phyloP scores from a whole-genome alignment of 441 rosid genomes.

The Theobroma grandiflorum region DNA sequence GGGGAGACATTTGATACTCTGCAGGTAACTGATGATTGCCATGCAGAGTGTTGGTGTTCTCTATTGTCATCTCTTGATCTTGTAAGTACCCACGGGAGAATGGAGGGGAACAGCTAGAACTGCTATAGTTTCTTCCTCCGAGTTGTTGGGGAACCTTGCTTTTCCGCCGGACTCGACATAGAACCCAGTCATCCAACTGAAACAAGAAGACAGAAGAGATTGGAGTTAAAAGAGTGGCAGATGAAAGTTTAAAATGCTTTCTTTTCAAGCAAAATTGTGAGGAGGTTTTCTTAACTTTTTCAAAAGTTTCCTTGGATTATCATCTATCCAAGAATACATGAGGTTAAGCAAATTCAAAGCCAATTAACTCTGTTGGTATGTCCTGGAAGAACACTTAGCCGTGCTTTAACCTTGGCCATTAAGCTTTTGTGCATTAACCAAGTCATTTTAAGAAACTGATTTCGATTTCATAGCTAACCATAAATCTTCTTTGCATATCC shows the following conservation, averaged over 20 bases:
- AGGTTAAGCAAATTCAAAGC: background rate
- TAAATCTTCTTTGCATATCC: background rate
- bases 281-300: too few relatives aligned
- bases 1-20: constrained; percentile 27
- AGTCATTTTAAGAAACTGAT: background rate
- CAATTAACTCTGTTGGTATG: background rate
- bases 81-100: constrained; percentile 33
- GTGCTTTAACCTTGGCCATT: background rate
- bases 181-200: constrained; percentile 57
- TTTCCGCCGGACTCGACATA: constrained; percentile 43
- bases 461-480: background rate
- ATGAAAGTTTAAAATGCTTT: background rate
- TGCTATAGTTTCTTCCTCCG: constrained; percentile 18
- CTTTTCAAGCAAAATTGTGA: background rate
- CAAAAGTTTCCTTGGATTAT: too few relatives aligned
- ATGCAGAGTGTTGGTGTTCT: background rate
- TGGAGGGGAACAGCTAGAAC: constrained; percentile 26
- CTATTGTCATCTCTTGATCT: constrained; percentile 37
- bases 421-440: background rate
- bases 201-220: constrained; percentile 7
- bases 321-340: too few relatives aligned
- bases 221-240: background rate
- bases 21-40: background rate
- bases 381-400: background rate
- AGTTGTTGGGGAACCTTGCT: constrained; percentile 20